Evolutionary conservation across 2,329 filamentous ascomycete species (phyloP), one percentile per base, ranked within the genome.

Genomic region (Neurospora crassa): DNA sequence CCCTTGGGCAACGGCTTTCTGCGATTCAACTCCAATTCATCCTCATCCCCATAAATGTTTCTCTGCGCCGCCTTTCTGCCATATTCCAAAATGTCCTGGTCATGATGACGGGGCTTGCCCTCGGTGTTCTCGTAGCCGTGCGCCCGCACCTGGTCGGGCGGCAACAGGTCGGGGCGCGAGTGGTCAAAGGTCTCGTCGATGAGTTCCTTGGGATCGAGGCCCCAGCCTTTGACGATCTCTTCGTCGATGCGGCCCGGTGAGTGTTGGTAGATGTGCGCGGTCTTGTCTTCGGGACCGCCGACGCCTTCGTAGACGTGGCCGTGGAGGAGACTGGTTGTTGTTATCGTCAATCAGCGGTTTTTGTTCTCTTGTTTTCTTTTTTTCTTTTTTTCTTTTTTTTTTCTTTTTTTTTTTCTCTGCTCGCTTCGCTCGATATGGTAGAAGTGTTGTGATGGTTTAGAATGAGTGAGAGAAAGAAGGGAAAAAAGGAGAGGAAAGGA

Each of bases 261-360:
- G 53, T 75, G 72, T 63, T 73, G 69, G 71, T 75, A 74, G 18
- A 72, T 20, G 47, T 74, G 72, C 1, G 72, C 72, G 16, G 70
- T 68, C 76, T 84, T 85, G 69, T 84, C 78, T 20, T 81, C 75
- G 1, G 83, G 83, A 0, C 83, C 83, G 42, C 83, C 82, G 14
- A 76, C 70, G 67, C 83, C 83, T 59, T 84, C 82, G 70, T 81
- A 85, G 68, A 83, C 80, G 68, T 81, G 73, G 45, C 83, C 83
- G 4, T 78, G 80, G 20, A 83, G 79, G 82, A 84, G 81, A 72
- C 84, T 85, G 41, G 1, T 4, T 6, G 3, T 6, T 37, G 11
- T 45, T 10, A 43, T 2, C 47, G 40, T 29, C 24, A 29, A 67
- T 69, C 12, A 14, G 20, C n/a, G 2, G 3, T 45, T 18, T n/a